phyloP scores from a whole-genome alignment of 2,329 filamentous ascomycete species.

The Botrytis byssoidea region DNA sequence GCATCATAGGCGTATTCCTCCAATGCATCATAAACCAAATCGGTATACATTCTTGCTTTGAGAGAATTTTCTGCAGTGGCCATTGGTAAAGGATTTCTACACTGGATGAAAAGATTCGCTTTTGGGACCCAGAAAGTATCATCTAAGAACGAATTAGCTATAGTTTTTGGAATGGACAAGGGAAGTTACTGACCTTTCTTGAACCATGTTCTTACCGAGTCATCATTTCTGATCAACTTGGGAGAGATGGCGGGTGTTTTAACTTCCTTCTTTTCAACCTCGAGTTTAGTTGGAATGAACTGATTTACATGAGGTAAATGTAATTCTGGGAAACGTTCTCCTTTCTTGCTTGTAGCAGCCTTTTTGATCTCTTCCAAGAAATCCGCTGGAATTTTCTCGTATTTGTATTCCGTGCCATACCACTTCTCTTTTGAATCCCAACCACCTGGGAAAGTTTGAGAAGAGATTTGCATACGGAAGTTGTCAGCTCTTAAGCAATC shows the following conservation, averaged over 20 bases:
- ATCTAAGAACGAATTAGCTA: constrained; percentile 47
- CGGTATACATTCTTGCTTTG: constrained; percentile 76
- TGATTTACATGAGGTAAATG: constrained; percentile 92
- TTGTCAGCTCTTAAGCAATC: constrained; percentile 80
- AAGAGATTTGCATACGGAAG: constrained; percentile 79
- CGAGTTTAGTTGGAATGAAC: constrained; percentile 89
- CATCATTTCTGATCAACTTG: constrained; percentile 81
- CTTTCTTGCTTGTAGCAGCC: constrained; percentile 57
- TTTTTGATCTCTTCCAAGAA: constrained; percentile 69
- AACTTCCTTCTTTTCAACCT: constrained; percentile 94
- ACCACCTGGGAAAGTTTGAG: constrained; percentile 76
- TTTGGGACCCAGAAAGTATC: constrained; percentile 98
- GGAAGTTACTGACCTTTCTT: constrained; percentile 61
- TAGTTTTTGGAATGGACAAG: not conserved
- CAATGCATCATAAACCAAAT: constrained; percentile 82
- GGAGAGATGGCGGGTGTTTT: constrained; percentile 70
- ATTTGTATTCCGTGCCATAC: constrained; percentile 94
- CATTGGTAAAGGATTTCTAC: constrained; percentile 76
- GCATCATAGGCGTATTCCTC: constrained; percentile 96
- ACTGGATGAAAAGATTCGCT: constrained; percentile 78
- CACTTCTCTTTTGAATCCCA: constrained; percentile 92
- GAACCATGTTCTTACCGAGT: constrained; percentile 81
- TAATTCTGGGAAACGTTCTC: constrained; percentile 65
- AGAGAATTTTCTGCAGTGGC: constrained; percentile 75
- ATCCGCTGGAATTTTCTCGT: constrained; percentile 73